Evolutionary conservation across 2,329 filamentous ascomycete genomes (phyloP).

Genomic region (Diaporthe citriasiana): DNA sequence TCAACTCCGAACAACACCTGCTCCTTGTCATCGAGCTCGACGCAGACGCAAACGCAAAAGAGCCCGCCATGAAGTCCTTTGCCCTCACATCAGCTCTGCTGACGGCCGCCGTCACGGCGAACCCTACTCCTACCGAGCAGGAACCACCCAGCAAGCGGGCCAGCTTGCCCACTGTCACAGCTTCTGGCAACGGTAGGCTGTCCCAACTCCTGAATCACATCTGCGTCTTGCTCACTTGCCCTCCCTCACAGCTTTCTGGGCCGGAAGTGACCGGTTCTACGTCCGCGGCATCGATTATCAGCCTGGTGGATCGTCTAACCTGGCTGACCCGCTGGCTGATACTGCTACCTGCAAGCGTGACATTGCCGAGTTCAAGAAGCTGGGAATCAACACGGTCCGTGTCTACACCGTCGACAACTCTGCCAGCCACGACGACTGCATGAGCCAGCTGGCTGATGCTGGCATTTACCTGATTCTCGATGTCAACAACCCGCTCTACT

Average conservation of each 20-base stretch:
- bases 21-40: background rate
- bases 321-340: constrained; percentile 83
- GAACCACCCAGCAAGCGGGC: constrained; percentile 65
- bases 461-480: constrained; percentile 94
- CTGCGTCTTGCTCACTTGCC: background rate
- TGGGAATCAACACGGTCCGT: constrained; percentile 92
- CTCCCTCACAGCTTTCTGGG: constrained; percentile 65
- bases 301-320: constrained; percentile 69
- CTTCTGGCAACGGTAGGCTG: constrained; percentile 69
- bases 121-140: constrained; percentile 64
- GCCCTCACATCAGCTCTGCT: constrained; percentile 63
- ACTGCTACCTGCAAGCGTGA: constrained; percentile 80
- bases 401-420: constrained; percentile 95
- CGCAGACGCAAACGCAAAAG: background rate
- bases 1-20: background rate
- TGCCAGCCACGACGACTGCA: constrained; percentile 84
- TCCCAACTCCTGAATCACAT: fast-evolving
- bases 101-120: constrained; percentile 61
- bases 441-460: constrained; percentile 83
- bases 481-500: constrained; percentile 91
- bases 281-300: constrained; percentile 74
- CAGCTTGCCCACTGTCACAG: constrained; percentile 64
- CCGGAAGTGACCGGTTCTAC: constrained; percentile 68
- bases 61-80: constrained; percentile 63
- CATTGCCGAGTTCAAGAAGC: constrained; percentile 83